Percentiles rank a stretch among this genome's conserved stretches.
phyloP scores from a whole-genome alignment of 108 stramenopile species.

The Conticribra weissflogii region DNA sequence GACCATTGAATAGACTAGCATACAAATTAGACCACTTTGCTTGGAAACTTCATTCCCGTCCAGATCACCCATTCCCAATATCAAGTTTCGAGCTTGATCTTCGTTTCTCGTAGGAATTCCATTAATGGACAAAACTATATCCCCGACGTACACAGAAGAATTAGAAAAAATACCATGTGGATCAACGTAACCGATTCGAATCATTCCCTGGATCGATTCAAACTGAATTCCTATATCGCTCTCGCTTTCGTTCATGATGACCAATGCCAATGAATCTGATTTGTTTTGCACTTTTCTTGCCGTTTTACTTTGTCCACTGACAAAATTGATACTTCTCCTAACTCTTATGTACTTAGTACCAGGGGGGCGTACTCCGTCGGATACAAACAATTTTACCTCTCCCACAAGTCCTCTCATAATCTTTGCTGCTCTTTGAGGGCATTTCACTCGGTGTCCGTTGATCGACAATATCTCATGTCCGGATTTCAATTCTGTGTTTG shows the following conservation, averaged over 20 bases:
- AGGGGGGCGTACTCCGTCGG: constrained; percentile 20
- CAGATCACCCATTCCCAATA: too few species aligned
- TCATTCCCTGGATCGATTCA: constrained; percentile 10
- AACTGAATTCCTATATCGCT: constrained; percentile 13
- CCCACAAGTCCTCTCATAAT: constrained; percentile 23
- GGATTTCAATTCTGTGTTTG: constrained; percentile 6
- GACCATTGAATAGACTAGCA: constrained; percentile 35
- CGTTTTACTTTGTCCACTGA: background rate
- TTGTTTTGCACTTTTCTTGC: too few species aligned
- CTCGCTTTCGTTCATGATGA: background rate
- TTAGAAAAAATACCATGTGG: constrained; percentile 2
- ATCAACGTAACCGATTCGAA: constrained; percentile 14
- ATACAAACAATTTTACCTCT: constrained; percentile 14
- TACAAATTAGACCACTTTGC: constrained; percentile 8
- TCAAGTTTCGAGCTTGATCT: background rate
- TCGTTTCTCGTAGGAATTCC: constrained; percentile 14
- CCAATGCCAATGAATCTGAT: too few species aligned
- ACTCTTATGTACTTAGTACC: constrained; percentile 23
- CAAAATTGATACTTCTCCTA: constrained; percentile 1
- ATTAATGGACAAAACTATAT: constrained; percentile 20
- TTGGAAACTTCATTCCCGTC: background rate
- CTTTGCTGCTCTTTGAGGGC: constrained; percentile 25
- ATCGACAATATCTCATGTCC: constrained; percentile 28
- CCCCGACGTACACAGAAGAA: constrained; percentile 1
- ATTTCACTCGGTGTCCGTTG: constrained; percentile 29